These are phyloP conservation scores for Calocybe gangraenosa DNA, from an alignment of 768 basidiomycete genomes.

Conservation along the genomic window DNA sequence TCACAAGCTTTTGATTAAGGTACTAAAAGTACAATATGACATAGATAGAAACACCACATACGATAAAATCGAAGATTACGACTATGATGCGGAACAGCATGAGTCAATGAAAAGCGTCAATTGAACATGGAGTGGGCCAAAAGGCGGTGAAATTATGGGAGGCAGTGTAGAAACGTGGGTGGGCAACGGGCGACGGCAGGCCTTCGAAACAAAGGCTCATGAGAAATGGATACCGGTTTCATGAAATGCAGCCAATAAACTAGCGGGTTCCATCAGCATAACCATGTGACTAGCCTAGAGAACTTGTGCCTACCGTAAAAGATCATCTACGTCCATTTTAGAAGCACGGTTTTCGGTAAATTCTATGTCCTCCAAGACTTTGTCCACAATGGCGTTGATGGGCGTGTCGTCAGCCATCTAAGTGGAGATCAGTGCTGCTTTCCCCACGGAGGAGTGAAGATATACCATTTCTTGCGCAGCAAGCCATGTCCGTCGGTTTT, in stretches of 20 bases:
- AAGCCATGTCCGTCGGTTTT: conserved; percentile 91
- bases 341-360: conserved; percentile 78
- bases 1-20: too few species aligned
- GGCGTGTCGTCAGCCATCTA: conserved; percentile 62
- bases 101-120: neutral
- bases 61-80: neutral
- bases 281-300: neutral
- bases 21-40: conserved; percentile 1
- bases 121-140: too few species aligned
- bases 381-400: conserved; percentile 69
- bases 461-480: conserved; percentile 67
- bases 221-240: conserved; percentile 74
- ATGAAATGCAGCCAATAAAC: conserved; percentile 70
- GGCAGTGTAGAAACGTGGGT: too few species aligned
- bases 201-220: too few species aligned
- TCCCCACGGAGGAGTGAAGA: neutral
- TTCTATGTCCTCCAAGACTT: conserved; percentile 66
- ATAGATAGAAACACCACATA: too few species aligned
- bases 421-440: neutral
- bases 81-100: neutral
- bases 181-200: too few species aligned
- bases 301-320: conserved; percentile 64
- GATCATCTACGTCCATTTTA: conserved; percentile 92
- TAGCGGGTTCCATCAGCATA: conserved; percentile 21
- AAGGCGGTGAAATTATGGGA: too few species aligned